Conservation (phyloP, 2,329 filamentous ascomycete species). For the Grosmannia serpens region DNA sequence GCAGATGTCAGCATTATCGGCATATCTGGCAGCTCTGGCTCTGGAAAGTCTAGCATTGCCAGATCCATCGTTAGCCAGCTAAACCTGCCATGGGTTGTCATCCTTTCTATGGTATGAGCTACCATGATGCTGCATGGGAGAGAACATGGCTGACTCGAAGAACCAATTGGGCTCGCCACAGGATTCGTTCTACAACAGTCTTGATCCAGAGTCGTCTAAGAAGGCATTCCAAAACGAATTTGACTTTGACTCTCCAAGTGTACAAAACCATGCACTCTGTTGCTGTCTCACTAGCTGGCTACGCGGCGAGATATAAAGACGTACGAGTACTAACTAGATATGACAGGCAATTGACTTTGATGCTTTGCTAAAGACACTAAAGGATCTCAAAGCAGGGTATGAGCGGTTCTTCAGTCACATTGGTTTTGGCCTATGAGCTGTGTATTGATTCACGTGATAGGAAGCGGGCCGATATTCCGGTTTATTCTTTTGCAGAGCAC, state of each 20-base stretch:
- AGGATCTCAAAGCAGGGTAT: conserved; percentile 86
- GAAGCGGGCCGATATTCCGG: conserved; percentile 78
- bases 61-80: conserved; percentile 82
- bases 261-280: conserved; percentile 16
- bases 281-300: background rate
- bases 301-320: no score
- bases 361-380: conserved; percentile 63
- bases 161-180: conserved; percentile 21
- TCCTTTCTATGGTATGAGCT: conserved; percentile 77
- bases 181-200: conserved; percentile 95
- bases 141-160: background rate
- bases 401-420: conserved; percentile 8
- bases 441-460: conserved; percentile 27
- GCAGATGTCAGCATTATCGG: conserved; percentile 93
- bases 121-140: no score
- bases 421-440: background rate
- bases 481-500: conserved; percentile 94
- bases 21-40: conserved; percentile 89
- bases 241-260: conserved; percentile 86
- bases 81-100: conserved; percentile 95
- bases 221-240: conserved; percentile 83
- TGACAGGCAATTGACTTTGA: conserved; percentile 81
- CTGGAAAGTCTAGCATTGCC: conserved; percentile 85
- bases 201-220: conserved; percentile 66
- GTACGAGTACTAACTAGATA: background rate